A percentile compares a stretch with the other conserved stretches of the same genome.
Evolutionary conservation across 1,139 yeast species (phyloP).

Genomic region (Wickerhamomyces sp.): DNA sequence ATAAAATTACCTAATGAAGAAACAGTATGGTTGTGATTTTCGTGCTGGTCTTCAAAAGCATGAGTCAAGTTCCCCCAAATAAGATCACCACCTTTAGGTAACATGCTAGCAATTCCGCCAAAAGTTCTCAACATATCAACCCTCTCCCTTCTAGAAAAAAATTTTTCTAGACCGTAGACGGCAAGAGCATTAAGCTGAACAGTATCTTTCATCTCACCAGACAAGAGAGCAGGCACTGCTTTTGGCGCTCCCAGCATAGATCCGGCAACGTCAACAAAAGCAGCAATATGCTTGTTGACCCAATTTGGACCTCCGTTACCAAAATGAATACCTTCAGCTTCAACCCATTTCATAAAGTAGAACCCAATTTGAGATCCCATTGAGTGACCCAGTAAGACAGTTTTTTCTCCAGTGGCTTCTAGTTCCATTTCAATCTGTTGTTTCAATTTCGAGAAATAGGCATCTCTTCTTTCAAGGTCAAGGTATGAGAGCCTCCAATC

Average conservation of each 20-base stretch:
- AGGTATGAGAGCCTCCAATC: conserved; percentile 94
- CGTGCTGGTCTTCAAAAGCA: conserved; percentile 25
- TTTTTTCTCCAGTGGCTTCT: conserved; percentile 56
- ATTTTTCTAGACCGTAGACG: conserved; percentile 89
- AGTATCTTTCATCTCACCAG: conserved; percentile 98
- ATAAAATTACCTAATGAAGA: conserved; percentile 74
- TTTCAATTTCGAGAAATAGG: conserved; percentile 75
- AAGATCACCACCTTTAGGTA: conserved; percentile 89
- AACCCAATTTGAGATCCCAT: conserved; percentile 92
- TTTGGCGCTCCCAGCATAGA: conserved; percentile 90
- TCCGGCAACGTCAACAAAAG: conserved; percentile 84
- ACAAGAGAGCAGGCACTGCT: conserved; percentile 80
- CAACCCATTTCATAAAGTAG: conserved; percentile 94
- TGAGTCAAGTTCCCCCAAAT: conserved; percentile 68
- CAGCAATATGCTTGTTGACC: conserved; percentile 80
- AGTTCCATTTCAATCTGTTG: conserved; percentile 57
- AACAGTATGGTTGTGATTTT: conserved; percentile 30
- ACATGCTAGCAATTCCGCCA: conserved; percentile 93
- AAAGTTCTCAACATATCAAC: conserved; percentile 78
- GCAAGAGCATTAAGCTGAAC: conserved; percentile 91
- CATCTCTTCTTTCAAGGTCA: conserved; percentile 83
- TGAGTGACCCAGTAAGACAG: conserved; percentile 84
- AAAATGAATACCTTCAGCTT: conserved; percentile 68
- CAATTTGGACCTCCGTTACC: conserved; percentile 88
- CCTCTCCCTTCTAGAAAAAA: conserved; percentile 85